Conservation (phyloP, 2,329 filamentous ascomycete genomes). For the Alternaria arbusti region DNA sequence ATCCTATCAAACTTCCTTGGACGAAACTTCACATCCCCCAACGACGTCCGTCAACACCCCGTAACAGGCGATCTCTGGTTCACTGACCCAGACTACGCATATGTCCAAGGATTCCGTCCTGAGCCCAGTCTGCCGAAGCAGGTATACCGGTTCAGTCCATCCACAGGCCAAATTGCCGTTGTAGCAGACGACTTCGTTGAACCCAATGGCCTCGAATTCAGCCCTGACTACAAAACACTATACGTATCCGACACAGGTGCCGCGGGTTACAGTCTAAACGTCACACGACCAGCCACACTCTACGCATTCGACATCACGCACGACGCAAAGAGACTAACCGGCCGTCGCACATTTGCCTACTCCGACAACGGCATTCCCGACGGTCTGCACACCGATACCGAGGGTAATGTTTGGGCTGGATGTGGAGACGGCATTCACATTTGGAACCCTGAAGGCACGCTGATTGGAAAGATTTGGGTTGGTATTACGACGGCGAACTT, state of each 20-base stretch:
- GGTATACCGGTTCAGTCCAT: conserved; percentile 53
- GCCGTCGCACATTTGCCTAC: conserved; percentile 62
- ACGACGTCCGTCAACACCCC: conserved; percentile 53
- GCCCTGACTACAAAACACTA: conserved; percentile 51
- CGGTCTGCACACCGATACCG: conserved; percentile 61
- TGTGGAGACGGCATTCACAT: conserved; percentile 63
- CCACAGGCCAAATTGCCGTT: conserved; percentile 50
- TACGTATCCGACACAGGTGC: conserved; percentile 59
- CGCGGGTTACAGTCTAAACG: conserved; percentile 37
- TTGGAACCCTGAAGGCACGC: conserved; percentile 57
- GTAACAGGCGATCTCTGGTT: conserved; percentile 57
- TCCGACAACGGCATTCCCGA: conserved; percentile 63
- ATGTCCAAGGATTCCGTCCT: conserved; percentile 41
- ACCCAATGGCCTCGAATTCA: conserved; percentile 56
- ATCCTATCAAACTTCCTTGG: conserved; percentile 58
- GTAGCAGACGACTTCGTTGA: conserved; percentile 53
- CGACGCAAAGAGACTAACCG: conserved; percentile 43
- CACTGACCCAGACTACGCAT: conserved; percentile 53
- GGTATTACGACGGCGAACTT: conserved; percentile 49
- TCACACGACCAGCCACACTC: conserved; percentile 50
- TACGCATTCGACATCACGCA: conserved; percentile 53
- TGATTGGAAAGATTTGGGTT: conserved; percentile 65
- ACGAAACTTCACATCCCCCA: conserved; percentile 53
- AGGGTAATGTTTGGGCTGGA: conserved; percentile 63
- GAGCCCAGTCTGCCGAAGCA: conserved; percentile 40